A percentile compares a stretch with the other conserved stretches of the same genome.
Conservation (phyloP, 164 flowering plant species). For the Piper longum region DNA sequence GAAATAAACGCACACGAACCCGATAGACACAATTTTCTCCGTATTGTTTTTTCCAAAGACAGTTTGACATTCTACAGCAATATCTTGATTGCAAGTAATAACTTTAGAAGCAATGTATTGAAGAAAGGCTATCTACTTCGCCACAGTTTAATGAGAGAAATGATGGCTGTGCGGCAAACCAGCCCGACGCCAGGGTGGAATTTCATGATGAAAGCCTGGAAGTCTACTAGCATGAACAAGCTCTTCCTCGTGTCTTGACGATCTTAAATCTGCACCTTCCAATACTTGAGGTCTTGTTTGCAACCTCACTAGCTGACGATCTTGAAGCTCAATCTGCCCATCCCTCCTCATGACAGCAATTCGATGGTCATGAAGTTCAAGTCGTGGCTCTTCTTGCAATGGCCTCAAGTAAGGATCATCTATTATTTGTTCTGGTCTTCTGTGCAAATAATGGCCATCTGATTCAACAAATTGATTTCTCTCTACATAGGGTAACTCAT, state of each 20-base stretch:
- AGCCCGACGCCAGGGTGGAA: not conserved
- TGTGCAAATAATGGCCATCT: not conserved
- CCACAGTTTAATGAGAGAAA: too few species aligned
- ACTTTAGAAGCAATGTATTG: not conserved
- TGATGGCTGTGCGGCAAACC: not conserved
- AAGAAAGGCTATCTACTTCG: not conserved
- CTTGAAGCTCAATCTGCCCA: not conserved
- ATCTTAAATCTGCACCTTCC: not conserved
- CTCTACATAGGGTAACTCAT: not conserved
- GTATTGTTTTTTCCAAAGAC: too few species aligned
- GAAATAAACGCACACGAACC: too few species aligned
- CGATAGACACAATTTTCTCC: too few species aligned
- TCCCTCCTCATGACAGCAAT: not conserved
- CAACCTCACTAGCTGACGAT: not conserved
- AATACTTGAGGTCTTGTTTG: not conserved
- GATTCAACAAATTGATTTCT: not conserved
- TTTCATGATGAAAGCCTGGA: not conserved
- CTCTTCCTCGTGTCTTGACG: not conserved
- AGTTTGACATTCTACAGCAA: too few species aligned
- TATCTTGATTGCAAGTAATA: too few species aligned
- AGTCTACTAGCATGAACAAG: not conserved
- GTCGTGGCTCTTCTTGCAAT: not conserved
- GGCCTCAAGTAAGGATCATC: not conserved
- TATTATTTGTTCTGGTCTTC: not conserved
- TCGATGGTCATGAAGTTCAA: conserved; percentile 11